phyloP scores from a whole-genome alignment of 2,329 filamentous ascomycete species.

The Colletotrichum sp. region DNA sequence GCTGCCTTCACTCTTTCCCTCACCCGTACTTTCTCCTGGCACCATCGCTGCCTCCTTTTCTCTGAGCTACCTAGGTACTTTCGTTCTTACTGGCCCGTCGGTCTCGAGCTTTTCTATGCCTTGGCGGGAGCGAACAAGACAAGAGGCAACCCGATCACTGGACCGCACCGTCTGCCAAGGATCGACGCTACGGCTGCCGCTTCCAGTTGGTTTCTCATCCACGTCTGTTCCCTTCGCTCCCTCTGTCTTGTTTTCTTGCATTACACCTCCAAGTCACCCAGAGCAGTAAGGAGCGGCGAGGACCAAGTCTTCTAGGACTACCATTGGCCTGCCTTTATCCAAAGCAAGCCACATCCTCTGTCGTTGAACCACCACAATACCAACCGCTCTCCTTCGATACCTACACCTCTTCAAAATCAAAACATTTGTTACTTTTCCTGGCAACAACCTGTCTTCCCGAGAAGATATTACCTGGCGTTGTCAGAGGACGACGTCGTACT shows the following conservation, averaged over 20 bases:
- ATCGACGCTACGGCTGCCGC: slow-evolving; percentile 18
- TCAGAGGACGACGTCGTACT: not conserved
- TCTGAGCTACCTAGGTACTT: not conserved
- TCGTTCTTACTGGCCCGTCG: not conserved
- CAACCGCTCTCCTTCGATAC: not conserved
- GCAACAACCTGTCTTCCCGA: not conserved
- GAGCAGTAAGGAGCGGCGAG: not conserved
- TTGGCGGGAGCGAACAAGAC: not conserved
- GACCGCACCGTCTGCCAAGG: not conserved
- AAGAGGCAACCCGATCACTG: not conserved
- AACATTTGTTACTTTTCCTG: not conserved
- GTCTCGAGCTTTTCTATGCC: not conserved
- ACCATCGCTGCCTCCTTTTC: not conserved
- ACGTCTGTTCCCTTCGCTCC: not conserved
- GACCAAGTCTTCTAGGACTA: slow-evolving; percentile 1
- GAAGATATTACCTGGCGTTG: not conserved
- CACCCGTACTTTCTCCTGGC: not conserved
- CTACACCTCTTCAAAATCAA: not conserved
- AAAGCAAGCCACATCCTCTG: not conserved
- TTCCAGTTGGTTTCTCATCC: not conserved
- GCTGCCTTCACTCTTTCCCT: not conserved
- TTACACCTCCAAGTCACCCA: not conserved
- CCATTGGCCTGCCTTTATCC: not conserved
- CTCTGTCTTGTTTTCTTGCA: not conserved
- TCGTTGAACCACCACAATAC: not conserved